phyloP scores from a whole-genome alignment of 257 asterid genomes.

The Salvia miltiorrhiza region DNA sequence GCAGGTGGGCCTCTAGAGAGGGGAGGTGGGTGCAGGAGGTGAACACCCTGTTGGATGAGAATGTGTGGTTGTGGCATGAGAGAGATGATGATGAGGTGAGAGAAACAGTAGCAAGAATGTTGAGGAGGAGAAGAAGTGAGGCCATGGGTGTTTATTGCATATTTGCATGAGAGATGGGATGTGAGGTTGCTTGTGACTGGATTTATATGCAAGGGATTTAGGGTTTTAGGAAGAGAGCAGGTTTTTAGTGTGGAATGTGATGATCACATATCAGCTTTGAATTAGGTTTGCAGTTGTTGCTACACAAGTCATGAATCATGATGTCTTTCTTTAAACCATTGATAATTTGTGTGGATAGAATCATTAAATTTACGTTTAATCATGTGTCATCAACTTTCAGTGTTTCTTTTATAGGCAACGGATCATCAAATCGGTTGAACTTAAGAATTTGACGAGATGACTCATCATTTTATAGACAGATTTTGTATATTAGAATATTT shows the following conservation, averaged over 20 bases:
- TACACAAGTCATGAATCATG: background rate
- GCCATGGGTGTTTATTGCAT: constrained; percentile 21
- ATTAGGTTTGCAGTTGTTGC: constrained; percentile 11
- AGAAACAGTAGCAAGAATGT: constrained; percentile 15
- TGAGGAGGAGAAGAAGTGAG: background rate
- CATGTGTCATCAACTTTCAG: too few relatives aligned
- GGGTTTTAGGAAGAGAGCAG: constrained; percentile 16
- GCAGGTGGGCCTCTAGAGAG: constrained; percentile 34
- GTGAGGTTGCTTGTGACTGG: background rate
- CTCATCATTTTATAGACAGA: too few relatives aligned
- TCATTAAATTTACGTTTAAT: too few relatives aligned
- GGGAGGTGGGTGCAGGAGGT: constrained; percentile 39
- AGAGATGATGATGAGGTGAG: constrained; percentile 24
- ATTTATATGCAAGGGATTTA: constrained; percentile 3
- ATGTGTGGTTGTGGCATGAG: constrained; percentile 37
- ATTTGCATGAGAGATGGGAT: background rate
- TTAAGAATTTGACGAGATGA: too few relatives aligned
- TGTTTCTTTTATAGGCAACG: too few relatives aligned
- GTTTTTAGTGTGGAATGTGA: constrained; percentile 9
- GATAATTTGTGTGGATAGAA: too few relatives aligned
- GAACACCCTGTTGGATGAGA: constrained; percentile 28
- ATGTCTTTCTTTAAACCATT: too few relatives aligned
- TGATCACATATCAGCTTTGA: background rate
- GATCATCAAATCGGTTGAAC: too few relatives aligned
- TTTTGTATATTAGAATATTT: too few relatives aligned